Evolutionary conservation across 495 filamentous ascomycete species (phyloP), one percentile per base, ranked within the genome.

Genomic region (Poronia punctata): DNA sequence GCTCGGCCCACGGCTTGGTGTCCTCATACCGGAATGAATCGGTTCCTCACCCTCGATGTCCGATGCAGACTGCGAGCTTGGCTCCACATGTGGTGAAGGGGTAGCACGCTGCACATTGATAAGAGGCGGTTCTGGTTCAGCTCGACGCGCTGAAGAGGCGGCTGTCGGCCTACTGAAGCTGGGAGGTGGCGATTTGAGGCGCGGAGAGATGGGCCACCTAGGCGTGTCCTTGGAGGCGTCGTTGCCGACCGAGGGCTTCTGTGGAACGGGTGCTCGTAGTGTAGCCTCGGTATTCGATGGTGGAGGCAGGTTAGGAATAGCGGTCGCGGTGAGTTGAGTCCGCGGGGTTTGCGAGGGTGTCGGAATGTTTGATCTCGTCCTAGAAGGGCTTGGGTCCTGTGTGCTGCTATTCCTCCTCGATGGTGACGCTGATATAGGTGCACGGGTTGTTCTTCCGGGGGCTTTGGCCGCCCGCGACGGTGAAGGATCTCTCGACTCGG

Each of bases 181-280:
- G 36, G 80, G 82, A 8, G 83, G 82, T 23, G 83, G 82, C 5
- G 82, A 85, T 57, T 75, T 77, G 32, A 85, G 52, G 45, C 82
- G 67, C 7, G 79, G 80, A 18, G 78, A 82, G 39, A 76, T 62
- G 17, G 80, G 79, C 76, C 83, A 82, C 61, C 79, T 75, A 49
- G 78, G 74, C 21, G 63, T 49, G 25, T 75, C 71, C 52, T 58
- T 67, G 57, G 76, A 56, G 63, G 83, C 51, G 61, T 81, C 72
- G 34, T 62, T 52, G 9, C 52, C 45, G n/a, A 57, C 53, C 27
- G 66, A 52, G 34, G 72, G 59, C 53, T 86, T 88, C 37, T 76
- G 76, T 23, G 78, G 76, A 38, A 70, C 69, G 22, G 75, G 74
- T 19, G 76, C 69, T 65, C 78, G 78, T 51, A 74, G 58, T 22